Percentiles rank a stretch among this genome's conserved stretches.
phyloP scores from a whole-genome alignment of 1,284 basidiomycete species.

The Pulchroboletus neoregius region DNA sequence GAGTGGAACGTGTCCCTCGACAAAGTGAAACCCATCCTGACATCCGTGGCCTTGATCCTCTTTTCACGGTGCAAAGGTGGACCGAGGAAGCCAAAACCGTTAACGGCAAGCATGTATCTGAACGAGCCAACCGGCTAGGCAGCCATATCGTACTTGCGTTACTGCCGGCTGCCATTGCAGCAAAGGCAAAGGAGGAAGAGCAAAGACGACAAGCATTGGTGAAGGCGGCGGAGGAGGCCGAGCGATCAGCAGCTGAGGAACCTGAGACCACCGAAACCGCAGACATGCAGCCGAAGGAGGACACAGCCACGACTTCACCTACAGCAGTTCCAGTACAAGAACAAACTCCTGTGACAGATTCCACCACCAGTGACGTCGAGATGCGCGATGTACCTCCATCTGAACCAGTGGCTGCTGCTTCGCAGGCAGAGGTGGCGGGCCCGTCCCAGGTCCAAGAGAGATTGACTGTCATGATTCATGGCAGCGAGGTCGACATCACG shows the following conservation, averaged over 20 bases:
- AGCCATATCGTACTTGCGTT: conserved; percentile 77
- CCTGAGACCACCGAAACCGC: conserved; percentile 25
- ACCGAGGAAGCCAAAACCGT: conserved; percentile 83
- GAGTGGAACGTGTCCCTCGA: conserved; percentile 57
- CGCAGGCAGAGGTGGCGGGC: conserved; percentile 25
- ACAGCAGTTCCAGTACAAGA: conserved; percentile 12
- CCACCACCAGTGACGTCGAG: conserved; percentile 22
- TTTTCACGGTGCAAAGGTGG: conserved; percentile 88
- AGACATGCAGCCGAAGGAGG: conserved; percentile 17
- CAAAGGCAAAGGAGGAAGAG: conserved; percentile 54
- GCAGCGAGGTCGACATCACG: conserved; percentile 95
- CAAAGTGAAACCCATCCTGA: conserved; percentile 46
- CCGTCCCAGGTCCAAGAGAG: conserved; percentile 45
- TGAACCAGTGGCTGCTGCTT: conserved; percentile 14
- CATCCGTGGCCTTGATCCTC: conserved; percentile 66
- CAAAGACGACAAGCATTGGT: conserved; percentile 44
- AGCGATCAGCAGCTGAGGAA: conserved; percentile 24
- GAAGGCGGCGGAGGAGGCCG: conserved; percentile 36
- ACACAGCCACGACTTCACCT: conserved; percentile 6
- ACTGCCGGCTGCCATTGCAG: conserved; percentile 74
- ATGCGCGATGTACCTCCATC: conserved; percentile 25
- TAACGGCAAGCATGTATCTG: conserved; percentile 67
- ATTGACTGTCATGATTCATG: conserved; percentile 86
- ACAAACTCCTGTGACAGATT: conserved; percentile 16
- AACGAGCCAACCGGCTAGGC: conserved; percentile 63